Evolutionary conservation across 2,329 filamentous ascomycete genomes (phyloP).

Genomic region (Fusarium aywerte): DNA sequence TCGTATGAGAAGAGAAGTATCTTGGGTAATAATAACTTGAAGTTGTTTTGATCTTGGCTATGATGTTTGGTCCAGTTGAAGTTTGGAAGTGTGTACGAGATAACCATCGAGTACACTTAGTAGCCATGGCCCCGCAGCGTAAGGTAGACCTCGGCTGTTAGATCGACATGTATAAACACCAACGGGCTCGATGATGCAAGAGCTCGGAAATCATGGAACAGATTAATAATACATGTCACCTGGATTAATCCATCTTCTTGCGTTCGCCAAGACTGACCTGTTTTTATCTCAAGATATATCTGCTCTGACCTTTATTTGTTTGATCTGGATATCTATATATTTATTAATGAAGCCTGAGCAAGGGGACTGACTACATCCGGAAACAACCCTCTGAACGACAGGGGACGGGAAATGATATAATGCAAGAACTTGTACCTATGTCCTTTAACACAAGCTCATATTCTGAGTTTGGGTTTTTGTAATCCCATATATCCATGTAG

Average conservation of each 20-base stretch:
- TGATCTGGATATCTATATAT: background rate
- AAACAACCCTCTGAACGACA: background rate
- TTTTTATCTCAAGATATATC: rapidly evolving
- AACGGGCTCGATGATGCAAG: background rate
- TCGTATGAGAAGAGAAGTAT: background rate
- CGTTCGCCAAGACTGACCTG: background rate
- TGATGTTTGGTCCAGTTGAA: background rate
- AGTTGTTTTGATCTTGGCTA: background rate
- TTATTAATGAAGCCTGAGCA: background rate
- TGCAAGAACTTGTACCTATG: rapidly evolving
- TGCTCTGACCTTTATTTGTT: too few relatives aligned
- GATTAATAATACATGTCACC: background rate
- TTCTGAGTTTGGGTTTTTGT: background rate
- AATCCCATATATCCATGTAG: background rate
- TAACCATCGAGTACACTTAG: background rate
- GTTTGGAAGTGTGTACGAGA: background rate
- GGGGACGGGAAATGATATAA: background rate
- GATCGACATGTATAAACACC: background rate
- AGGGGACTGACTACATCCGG: too few relatives aligned
- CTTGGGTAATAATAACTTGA: too few relatives aligned
- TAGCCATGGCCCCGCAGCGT: slow-evolving; percentile 17
- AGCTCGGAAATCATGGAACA: background rate
- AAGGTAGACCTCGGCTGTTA: slow-evolving; percentile 28
- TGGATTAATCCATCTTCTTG: rapidly evolving
- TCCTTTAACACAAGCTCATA: background rate